A percentile compares a stretch with the other conserved stretches of the same genome.
phyloP scores from a whole-genome alignment of 2,329 filamentous ascomycete species.

The Neospermospora avenae region DNA sequence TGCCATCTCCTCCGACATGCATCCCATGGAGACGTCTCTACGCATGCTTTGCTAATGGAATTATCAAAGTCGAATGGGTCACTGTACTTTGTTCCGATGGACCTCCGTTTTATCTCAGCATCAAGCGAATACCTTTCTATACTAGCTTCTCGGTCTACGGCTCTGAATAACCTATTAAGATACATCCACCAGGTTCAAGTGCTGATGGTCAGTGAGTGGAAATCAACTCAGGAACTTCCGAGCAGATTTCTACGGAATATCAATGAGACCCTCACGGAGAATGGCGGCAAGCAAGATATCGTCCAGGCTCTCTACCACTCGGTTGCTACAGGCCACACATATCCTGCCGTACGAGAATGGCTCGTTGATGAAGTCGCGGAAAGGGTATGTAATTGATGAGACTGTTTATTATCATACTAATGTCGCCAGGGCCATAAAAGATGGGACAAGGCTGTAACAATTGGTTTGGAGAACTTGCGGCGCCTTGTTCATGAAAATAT shows the following conservation, averaged over 20 bases:
- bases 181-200: constrained; percentile 80
- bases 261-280: constrained; percentile 69
- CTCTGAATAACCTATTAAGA: constrained; percentile 78
- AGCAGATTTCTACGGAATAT: constrained; percentile 74
- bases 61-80: constrained; percentile 40
- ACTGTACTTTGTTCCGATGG: constrained; percentile 69
- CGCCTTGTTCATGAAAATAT: constrained; percentile 82
- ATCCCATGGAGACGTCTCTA: constrained; percentile 71
- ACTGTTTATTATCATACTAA: constrained; percentile 13
- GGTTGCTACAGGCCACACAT: constrained; percentile 78
- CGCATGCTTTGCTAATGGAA: constrained; percentile 66
- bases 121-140: constrained; percentile 79
- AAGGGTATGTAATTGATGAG: constrained; percentile 47
- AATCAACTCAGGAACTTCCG: constrained; percentile 76
- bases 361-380: constrained; percentile 79
- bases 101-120: constrained; percentile 77
- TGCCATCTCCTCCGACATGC: constrained; percentile 53
- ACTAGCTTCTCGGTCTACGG: constrained; percentile 81
- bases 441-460: constrained; percentile 85
- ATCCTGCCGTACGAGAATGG: constrained; percentile 77
- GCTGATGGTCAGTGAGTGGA: constrained; percentile 80
- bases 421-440: constrained; percentile 74
- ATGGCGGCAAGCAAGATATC: constrained; percentile 57
- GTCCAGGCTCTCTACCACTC: constrained; percentile 79
- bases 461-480: constrained; percentile 74